A percentile compares a stretch with the other conserved stretches of the same genome.
These are phyloP conservation scores for Dalbergia cultrata DNA, from an alignment of 306 rosid genomes.

Conservation along the genomic window DNA sequence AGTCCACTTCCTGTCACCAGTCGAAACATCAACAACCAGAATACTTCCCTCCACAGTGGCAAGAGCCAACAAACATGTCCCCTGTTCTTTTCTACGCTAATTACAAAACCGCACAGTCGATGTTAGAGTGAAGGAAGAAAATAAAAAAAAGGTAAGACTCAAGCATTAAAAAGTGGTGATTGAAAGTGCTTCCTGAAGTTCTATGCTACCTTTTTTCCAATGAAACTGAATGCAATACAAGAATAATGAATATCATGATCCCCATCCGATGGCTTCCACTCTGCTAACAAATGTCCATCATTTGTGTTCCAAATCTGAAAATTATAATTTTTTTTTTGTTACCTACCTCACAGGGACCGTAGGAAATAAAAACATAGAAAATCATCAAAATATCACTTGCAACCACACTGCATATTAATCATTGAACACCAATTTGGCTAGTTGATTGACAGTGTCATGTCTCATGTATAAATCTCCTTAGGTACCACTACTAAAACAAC, in stretches of 20 bases:
- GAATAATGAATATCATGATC: conserved; percentile 53
- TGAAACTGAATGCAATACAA: conserved; percentile 61
- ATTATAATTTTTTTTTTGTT: conserved; percentile 27
- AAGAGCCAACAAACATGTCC: conserved; percentile 61
- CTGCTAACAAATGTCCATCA: conserved; percentile 55
- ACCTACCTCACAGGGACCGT: conserved; percentile 10
- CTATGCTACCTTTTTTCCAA: conserved; percentile 56
- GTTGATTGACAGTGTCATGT: background rate
- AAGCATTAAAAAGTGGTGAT: conserved; percentile 7
- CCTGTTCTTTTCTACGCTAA: conserved; percentile 61
- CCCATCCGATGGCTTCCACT: conserved; percentile 59
- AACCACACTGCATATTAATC: conserved; percentile 6
- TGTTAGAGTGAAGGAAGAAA: background rate
- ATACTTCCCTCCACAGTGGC: conserved; percentile 53
- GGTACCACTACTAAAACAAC: too few species aligned
- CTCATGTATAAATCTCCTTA: background rate
- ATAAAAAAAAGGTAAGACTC: background rate
- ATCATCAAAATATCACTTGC: conserved; percentile 21
- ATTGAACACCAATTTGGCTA: background rate
- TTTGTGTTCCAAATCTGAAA: conserved; percentile 69
- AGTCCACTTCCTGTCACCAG: conserved; percentile 58
- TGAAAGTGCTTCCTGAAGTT: conserved; percentile 12
- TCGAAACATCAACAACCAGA: conserved; percentile 54
- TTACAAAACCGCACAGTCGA: conserved; percentile 36
- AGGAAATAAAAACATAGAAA: conserved; percentile 5